Evolutionary conservation across 2,329 filamentous ascomycete species (phyloP).

Genomic region (Alternaria brassicae): DNA sequence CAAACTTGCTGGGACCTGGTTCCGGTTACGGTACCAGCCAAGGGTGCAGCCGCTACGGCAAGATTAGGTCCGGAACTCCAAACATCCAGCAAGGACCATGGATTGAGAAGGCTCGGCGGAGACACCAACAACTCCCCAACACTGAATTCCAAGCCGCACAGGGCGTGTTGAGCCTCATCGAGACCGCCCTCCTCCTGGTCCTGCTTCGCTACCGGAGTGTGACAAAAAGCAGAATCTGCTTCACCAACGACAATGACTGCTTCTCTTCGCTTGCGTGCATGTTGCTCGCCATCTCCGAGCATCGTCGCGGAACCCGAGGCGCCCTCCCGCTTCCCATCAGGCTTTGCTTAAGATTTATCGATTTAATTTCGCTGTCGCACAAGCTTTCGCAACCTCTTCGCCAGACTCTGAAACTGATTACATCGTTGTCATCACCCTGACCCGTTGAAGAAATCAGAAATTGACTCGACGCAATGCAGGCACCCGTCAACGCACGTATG

Average conservation of each 20-base stretch:
- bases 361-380: not conserved
- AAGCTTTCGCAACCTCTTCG: not conserved
- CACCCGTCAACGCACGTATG: slow-evolving; percentile 3
- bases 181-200: slow-evolving; percentile 12
- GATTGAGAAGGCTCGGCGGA: slow-evolving; percentile 22
- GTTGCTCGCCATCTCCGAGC: slow-evolving; percentile 4
- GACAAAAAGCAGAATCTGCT: slow-evolving; percentile 8
- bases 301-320: slow-evolving; percentile 3
- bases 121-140: slow-evolving; percentile 20
- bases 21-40: slow-evolving; percentile 8
- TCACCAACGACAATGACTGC: slow-evolving; percentile 4
- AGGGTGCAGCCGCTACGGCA: slow-evolving; percentile 11
- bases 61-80: slow-evolving; percentile 4
- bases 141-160: slow-evolving; percentile 8
- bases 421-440: not conserved
- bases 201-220: slow-evolving; percentile 8
- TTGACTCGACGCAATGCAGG: slow-evolving; percentile 14
- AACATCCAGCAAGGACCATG: slow-evolving; percentile 10
- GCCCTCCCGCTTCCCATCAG: not conserved
- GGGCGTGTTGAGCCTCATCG: slow-evolving; percentile 20
- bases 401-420: not conserved
- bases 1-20: not conserved
- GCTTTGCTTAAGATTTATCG: not conserved
- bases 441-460: not conserved
- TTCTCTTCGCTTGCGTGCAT: not conserved